Evolutionary conservation across 176 grass and related monocot species (phyloP).

Genomic region (Tillandsia fasciculata): DNA sequence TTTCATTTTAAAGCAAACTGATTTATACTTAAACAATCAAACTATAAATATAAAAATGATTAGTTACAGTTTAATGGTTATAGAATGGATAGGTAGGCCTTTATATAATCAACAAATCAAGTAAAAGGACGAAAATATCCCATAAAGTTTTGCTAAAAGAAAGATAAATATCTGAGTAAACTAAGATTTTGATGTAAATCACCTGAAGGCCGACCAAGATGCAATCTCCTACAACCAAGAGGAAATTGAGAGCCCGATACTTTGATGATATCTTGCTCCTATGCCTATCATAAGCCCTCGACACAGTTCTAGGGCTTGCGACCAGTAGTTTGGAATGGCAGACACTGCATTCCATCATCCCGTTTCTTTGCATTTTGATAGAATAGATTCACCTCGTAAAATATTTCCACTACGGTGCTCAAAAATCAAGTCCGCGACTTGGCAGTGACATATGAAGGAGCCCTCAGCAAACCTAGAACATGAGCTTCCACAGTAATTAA

Average conservation of each 20-base stretch:
- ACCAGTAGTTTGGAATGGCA: constrained; percentile 70
- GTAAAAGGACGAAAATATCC: not conserved
- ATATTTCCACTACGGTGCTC: constrained; percentile 4
- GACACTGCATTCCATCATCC: constrained; percentile 61
- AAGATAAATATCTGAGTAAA: not conserved
- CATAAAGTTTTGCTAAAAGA: not conserved
- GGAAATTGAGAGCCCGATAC: constrained; percentile 47
- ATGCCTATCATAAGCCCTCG: constrained; percentile 83
- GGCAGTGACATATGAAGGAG: not conserved
- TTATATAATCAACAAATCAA: not conserved
- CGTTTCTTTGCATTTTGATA: constrained; percentile 69
- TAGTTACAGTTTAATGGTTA: too few relatives aligned
- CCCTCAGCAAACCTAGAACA: not conserved
- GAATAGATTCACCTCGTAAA: constrained; percentile 1
- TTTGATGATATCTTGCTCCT: constrained; percentile 75
- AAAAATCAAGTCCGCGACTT: not conserved
- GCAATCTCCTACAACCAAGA: constrained; percentile 80
- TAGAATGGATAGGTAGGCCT: not conserved
- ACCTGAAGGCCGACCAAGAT: constrained; percentile 91
- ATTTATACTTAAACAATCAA: too few relatives aligned
- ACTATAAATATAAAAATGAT: too few relatives aligned
- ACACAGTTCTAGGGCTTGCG: constrained; percentile 59
- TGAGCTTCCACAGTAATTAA: too few relatives aligned
- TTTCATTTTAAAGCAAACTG: too few relatives aligned
- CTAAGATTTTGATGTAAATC: constrained; percentile 13